Conservation (phyloP, 768 basidiomycete species). For the Pisolithus tinctorius region DNA sequence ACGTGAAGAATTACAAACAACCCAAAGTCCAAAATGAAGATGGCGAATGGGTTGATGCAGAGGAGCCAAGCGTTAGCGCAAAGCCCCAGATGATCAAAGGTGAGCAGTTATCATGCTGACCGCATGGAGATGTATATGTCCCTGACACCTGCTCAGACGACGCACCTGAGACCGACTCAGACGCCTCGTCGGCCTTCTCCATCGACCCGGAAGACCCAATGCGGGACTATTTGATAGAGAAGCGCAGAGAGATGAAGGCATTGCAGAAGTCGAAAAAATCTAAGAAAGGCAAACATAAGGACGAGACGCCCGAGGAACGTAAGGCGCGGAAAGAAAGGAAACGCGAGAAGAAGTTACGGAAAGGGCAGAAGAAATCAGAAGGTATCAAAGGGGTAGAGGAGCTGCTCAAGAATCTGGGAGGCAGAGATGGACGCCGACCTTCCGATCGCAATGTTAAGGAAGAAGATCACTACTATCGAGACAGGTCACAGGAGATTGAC, state of each 20-base stretch:
- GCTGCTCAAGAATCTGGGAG: constrained; percentile 45
- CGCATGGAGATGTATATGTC: background rate
- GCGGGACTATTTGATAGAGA: constrained; percentile 82
- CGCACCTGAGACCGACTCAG: constrained; percentile 55
- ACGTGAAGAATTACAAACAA: constrained; percentile 90
- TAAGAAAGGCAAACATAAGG: constrained; percentile 60
- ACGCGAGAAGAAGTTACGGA: constrained; percentile 58
- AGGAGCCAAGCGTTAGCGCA: constrained; percentile 84
- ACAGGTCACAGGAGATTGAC: constrained; percentile 7
- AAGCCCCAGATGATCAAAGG: constrained; percentile 67
- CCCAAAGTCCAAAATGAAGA: constrained; percentile 68
- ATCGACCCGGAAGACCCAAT: constrained; percentile 98
- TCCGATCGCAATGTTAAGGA: constrained; percentile 1
- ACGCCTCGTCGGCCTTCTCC: constrained; percentile 52
- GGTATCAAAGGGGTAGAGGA: constrained; percentile 62
- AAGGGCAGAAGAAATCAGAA: constrained; percentile 46
- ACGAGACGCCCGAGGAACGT: constrained; percentile 77
- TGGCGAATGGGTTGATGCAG: constrained; percentile 81
- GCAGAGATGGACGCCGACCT: constrained; percentile 11
- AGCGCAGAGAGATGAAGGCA: constrained; percentile 66
- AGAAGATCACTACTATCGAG: background rate
- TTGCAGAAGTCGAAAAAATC: constrained; percentile 53
- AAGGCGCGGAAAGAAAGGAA: constrained; percentile 69
- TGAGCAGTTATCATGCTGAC: constrained; percentile 23
- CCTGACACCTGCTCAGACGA: constrained; percentile 34